A percentile compares a stretch with the other conserved stretches of the same genome.
phyloP scores from a whole-genome alignment of 257 asterid species.

The Solanum bukasovii region DNA sequence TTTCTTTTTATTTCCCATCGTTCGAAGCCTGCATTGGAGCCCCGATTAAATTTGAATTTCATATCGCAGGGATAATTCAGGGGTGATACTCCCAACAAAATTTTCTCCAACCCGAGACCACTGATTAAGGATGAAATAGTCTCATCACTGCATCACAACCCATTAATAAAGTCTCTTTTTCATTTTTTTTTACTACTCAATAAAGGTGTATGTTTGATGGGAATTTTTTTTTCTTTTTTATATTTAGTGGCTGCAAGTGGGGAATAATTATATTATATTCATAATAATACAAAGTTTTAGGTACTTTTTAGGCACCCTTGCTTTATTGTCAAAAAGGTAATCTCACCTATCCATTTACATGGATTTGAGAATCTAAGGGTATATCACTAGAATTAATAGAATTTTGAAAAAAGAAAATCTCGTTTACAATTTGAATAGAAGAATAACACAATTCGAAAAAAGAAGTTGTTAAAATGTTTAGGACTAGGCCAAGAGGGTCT shows the following conservation, averaged over 20 bases:
- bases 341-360: neutral
- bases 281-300: neutral
- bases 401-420: neutral
- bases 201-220: neutral
- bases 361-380: neutral
- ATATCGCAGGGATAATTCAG: too few species aligned
- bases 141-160: too few species aligned
- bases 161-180: neutral
- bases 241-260: neutral
- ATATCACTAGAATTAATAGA: neutral
- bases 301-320: neutral
- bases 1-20: too few species aligned
- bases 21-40: fast-evolving
- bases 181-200: neutral
- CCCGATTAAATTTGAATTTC: too few species aligned
- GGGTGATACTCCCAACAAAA: fast-evolving
- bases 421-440: neutral
- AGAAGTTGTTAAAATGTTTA: too few species aligned
- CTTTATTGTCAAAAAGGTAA: neutral
- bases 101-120: too few species aligned
- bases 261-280: neutral
- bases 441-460: neutral
- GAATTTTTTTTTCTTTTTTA: too few species aligned
- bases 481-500: neutral
- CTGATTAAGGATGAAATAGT: fast-evolving